Conservation (phyloP, 257 asterid genomes). For the Ilex asprella region DNA sequence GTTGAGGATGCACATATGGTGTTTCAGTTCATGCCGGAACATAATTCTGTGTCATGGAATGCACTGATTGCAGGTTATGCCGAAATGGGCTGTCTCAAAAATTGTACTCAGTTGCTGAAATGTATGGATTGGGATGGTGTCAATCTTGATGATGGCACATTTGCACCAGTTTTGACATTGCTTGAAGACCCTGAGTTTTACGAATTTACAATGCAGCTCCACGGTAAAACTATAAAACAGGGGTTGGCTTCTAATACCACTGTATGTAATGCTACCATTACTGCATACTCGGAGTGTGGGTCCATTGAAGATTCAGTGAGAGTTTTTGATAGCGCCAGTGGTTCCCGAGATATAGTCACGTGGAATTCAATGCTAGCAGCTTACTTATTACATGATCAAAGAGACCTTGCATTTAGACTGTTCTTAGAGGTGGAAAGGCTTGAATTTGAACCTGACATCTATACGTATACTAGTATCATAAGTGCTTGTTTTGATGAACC, state of each 20-base stretch:
- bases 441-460: conserved; percentile 51
- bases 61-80: conserved; percentile 76
- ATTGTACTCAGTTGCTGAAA: conserved; percentile 41
- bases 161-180: conserved; percentile 67
- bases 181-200: conserved; percentile 35
- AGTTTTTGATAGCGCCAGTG: conserved; percentile 44
- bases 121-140: conserved; percentile 56
- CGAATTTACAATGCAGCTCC: conserved; percentile 51
- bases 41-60: conserved; percentile 78
- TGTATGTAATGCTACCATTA: conserved; percentile 63
- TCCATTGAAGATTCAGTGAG: conserved; percentile 39
- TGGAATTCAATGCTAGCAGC: conserved; percentile 89
- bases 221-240: conserved; percentile 51
- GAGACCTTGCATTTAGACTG: conserved; percentile 38
- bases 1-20: conserved; percentile 56
- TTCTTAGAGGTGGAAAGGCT: conserved; percentile 56
- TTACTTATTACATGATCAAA: conserved; percentile 39
- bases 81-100: conserved; percentile 33
- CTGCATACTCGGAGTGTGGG: conserved; percentile 64
- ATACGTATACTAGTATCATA: conserved; percentile 56
- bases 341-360: conserved; percentile 55
- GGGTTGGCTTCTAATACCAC: conserved; percentile 57
- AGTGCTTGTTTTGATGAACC: conserved; percentile 45
- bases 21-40: conserved; percentile 48
- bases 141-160: conserved; percentile 65